A percentile compares a stretch with the other conserved stretches of the same genome.
Conservation (phyloP, 495 filamentous ascomycete genomes). For the Aspergillus bertholletiae region DNA sequence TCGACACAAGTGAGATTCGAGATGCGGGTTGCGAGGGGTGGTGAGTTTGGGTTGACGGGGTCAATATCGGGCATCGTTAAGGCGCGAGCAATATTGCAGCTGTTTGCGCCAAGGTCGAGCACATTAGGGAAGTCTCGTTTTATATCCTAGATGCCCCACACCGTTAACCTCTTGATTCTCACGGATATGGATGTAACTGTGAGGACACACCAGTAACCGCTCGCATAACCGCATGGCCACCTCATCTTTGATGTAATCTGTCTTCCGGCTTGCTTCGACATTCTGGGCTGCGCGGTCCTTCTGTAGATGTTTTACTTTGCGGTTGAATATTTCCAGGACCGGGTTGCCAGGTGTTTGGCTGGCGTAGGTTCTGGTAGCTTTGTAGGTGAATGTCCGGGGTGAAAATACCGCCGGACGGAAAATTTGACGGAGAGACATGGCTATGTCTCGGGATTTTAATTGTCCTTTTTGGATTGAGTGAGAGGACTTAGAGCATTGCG, state of each 20-base stretch:
- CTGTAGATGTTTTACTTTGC: slow-evolving; percentile 79
- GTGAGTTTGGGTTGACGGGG: slow-evolving; percentile 49
- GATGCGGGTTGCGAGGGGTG: slow-evolving; percentile 65
- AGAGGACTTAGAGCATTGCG: neutral
- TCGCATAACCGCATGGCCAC: slow-evolving; percentile 83
- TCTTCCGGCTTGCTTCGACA: slow-evolving; percentile 65
- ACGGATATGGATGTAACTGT: neutral
- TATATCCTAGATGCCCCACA: slow-evolving; percentile 65
- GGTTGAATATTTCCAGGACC: slow-evolving; percentile 86
- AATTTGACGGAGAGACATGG: slow-evolving; percentile 27
- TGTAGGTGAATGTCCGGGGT: slow-evolving; percentile 1
- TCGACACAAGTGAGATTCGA: slow-evolving; percentile 74
- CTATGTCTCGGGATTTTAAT: neutral
- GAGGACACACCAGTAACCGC: slow-evolving; percentile 63
- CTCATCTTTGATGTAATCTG: slow-evolving; percentile 92
- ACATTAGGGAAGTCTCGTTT: slow-evolving; percentile 79
- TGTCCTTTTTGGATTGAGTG: neutral
- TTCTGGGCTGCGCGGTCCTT: slow-evolving; percentile 78
- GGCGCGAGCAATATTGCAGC: slow-evolving; percentile 86
- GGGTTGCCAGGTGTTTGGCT: slow-evolving; percentile 72
- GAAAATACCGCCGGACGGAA: slow-evolving; percentile 18
- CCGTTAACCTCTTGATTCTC: neutral
- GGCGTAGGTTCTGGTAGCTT: slow-evolving; percentile 57
- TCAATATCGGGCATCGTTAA: slow-evolving; percentile 67
- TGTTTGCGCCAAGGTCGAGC: slow-evolving; percentile 93